Conservation (phyloP, 2,329 filamentous ascomycete genomes). For the Cladosporium cucumerinum region DNA sequence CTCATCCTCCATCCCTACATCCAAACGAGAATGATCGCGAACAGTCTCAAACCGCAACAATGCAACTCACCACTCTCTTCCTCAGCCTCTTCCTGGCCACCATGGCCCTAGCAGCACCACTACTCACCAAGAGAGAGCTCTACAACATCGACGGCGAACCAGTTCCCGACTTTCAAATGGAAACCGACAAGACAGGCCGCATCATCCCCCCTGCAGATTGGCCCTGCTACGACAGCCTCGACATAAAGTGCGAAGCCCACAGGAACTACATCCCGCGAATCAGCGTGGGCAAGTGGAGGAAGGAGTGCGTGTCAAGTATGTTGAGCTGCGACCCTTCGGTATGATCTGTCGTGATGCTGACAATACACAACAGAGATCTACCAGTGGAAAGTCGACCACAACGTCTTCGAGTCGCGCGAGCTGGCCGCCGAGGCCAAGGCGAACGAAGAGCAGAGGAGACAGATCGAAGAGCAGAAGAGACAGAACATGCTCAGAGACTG, state of each 20-base stretch:
- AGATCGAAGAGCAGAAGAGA: neutral
- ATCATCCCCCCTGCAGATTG: neutral
- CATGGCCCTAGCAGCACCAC: neutral
- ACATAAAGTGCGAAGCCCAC: neutral
- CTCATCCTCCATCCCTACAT: neutral
- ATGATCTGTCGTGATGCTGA: neutral
- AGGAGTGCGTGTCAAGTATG: neutral
- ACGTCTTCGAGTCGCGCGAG: neutral
- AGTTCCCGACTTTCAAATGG: neutral
- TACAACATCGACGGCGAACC: neutral
- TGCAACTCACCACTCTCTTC: neutral
- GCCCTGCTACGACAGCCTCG: neutral
- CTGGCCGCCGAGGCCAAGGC: neutral
- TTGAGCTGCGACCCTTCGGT: neutral
- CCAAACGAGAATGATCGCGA: neutral
- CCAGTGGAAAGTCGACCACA: neutral
- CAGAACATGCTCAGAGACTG: neutral
- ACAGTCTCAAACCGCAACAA: neutral
- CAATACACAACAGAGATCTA: neutral
- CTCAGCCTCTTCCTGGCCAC: neutral
- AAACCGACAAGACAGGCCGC: neutral
- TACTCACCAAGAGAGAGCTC: neutral
- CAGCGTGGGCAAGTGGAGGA: neutral
- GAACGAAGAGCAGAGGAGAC: neutral
- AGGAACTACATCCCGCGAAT: neutral